Base-by-base conservation (phyloP, 805 yeast species). In the Nakazawaea ambrosiae region DNA sequence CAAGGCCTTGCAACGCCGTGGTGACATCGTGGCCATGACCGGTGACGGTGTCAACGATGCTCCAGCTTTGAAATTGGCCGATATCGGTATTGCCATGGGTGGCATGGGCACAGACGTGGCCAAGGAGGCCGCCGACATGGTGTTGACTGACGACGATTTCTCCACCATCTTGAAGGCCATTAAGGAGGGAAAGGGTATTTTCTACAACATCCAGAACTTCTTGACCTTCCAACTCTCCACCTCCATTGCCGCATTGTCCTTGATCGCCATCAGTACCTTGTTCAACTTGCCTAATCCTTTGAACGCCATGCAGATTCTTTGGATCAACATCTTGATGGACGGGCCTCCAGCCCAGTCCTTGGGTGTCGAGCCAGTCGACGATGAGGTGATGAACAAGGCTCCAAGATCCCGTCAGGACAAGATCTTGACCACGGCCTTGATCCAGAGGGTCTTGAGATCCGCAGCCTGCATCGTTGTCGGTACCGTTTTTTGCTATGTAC, bases 11-110 rank as follows among this genome's bases (percentile, higher is more conserved):
- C 95, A 89, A 57, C 73, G 75, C 56, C 74, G 95, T 55, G 96
- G 96, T 36, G 95, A 90, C 57, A 79, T 90, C 45, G 97, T 90
- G 36, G 98, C 97, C 18, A 89, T 90, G 96, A 89, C 97, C n/a
- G 98, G 98, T 49, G 97, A 89, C 61, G 97, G 97, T 62, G 96
- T 90, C 11, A 89, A 89, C 58, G 97, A 89, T 66, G 97, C 97
- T 0, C 97, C 97, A n/a, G 97, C 97, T 4, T 70, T 90, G 49
- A 89, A 90, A 56, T 69, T 89, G 49, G 97, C 97, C 2, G 96
- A 89, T 61, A 89, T 89, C 49, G 97, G 97, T 52, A 86, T 90
- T 49, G 81, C 95, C 11, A 88, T 89, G 92, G 92, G 88, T 43
- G 76, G 75, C 49, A 81, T 83, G 65, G 98, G 98, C 42, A 92